phyloP scores from a whole-genome alignment of 75 land plant species.

The Pseudotsuga menziesii region DNA sequence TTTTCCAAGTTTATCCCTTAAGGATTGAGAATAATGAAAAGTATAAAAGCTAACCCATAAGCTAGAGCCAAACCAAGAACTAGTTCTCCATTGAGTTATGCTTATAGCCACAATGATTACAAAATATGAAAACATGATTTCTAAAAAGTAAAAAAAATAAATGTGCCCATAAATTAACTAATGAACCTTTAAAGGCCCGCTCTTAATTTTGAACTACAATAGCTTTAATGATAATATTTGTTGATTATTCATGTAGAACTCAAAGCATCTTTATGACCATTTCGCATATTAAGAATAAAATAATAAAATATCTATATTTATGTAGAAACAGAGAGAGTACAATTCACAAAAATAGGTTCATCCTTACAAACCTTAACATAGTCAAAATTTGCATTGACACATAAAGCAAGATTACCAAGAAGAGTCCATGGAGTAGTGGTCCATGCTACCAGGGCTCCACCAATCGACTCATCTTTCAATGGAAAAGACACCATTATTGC shows the following conservation, averaged over 20 bases:
- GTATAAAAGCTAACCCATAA: too few species aligned
- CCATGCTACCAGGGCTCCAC: constrained; percentile 93
- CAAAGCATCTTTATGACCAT: background rate
- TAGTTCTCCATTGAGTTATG: too few species aligned
- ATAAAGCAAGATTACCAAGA: constrained; percentile 89
- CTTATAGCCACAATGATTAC: too few species aligned
- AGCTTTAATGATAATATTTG: background rate
- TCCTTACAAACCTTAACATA: constrained; percentile 73
- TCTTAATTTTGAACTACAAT: background rate
- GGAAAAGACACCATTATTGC: constrained; percentile 93
- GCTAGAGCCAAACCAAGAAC: too few species aligned
- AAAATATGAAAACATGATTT: too few species aligned
- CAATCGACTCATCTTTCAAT: constrained; percentile 60
- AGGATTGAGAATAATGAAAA: too few species aligned
- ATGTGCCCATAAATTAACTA: too few species aligned
- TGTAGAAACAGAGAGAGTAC: background rate
- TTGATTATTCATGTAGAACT: background rate
- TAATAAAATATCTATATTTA: too few species aligned
- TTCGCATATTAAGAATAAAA: background rate
- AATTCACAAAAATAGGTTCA: background rate
- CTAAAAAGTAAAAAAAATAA: too few species aligned
- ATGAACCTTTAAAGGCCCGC: background rate
- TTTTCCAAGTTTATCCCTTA: too few species aligned
- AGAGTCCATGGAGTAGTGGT: constrained; percentile 99
- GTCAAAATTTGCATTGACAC: constrained; percentile 76